Percentiles rank a stretch among this genome's conserved stretches.
phyloP scores from a whole-genome alignment of 2,329 filamentous ascomycete species.

The Arthrobotrys sinensis region DNA sequence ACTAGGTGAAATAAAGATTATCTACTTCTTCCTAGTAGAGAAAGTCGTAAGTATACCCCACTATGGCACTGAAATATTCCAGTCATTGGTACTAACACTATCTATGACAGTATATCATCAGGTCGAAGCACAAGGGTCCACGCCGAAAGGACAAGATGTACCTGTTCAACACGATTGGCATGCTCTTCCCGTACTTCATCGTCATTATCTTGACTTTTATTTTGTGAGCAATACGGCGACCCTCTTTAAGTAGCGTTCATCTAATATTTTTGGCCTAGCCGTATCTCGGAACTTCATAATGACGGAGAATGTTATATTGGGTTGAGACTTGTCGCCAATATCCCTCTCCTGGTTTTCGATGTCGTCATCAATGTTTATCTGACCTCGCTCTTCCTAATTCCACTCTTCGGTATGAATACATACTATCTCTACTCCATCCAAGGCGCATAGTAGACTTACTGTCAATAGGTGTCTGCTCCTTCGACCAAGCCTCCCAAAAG shows the following conservation, averaged over 20 bases:
- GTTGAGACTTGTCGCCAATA: constrained; percentile 74
- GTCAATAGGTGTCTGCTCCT: constrained; percentile 62
- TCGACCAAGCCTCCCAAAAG: constrained; percentile 61
- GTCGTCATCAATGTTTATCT: constrained; percentile 76
- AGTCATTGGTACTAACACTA: background rate
- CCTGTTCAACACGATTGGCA: constrained; percentile 75
- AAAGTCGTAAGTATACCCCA: constrained; percentile 71
- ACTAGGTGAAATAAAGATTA: constrained; percentile 68
- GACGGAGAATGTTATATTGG: constrained; percentile 75
- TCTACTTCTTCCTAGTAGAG: constrained; percentile 78
- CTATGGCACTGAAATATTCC: background rate
- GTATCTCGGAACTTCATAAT: constrained; percentile 72
- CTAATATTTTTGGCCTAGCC: constrained; percentile 67
- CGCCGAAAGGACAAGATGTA: constrained; percentile 75
- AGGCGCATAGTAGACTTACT: constrained; percentile 20
- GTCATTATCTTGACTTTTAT: constrained; percentile 75
- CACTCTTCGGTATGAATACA: constrained; percentile 70
- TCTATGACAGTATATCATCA: constrained; percentile 71
- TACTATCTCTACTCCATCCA: constrained; percentile 1
- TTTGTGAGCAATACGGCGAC: constrained; percentile 69
- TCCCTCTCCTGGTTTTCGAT: constrained; percentile 76
- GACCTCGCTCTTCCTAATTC: constrained; percentile 76
- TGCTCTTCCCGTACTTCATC: constrained; percentile 68
- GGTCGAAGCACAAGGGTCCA: constrained; percentile 70
- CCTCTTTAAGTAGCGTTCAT: too few species aligned